Evolutionary conservation across 1,284 basidiomycete genomes (phyloP).

Genomic region (Papiliotrema nemorosa): DNA sequence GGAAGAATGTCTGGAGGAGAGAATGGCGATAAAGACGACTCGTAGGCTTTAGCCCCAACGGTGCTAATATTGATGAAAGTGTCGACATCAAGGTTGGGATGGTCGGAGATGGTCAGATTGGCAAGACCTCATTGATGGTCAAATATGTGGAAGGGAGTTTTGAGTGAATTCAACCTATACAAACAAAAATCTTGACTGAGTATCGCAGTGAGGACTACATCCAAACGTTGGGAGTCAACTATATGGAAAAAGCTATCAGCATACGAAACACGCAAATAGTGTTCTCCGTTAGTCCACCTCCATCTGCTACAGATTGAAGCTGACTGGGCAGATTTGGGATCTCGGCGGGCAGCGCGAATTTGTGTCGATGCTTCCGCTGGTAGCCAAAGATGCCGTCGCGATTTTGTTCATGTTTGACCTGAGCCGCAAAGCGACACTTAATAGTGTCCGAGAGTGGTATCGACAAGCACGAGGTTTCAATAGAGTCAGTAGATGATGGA

Average conservation of each 20-base stretch:
- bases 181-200: conserved; percentile 1
- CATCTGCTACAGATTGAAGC: too few relatives aligned
- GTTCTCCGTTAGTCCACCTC: conserved; percentile 64
- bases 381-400: conserved; percentile 97
- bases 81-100: conserved; percentile 97
- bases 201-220: conserved; percentile 82
- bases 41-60: not conserved
- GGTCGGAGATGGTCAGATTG: conserved; percentile 98
- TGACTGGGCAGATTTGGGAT: conserved; percentile 76
- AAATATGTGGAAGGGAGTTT: conserved; percentile 97
- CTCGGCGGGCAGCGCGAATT: conserved; percentile 96
- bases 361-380: conserved; percentile 96
- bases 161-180: conserved; percentile 53
- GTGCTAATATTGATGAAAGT: conserved; percentile 48
- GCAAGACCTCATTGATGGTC: conserved; percentile 97
- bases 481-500: conserved; percentile 60
- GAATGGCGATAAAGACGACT: conserved; percentile 30
- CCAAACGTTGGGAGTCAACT: conserved; percentile 98
- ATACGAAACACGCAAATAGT: conserved; percentile 97
- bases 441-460: conserved; percentile 99
- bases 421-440: conserved; percentile 91
- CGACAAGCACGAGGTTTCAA: conserved; percentile 96
- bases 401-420: conserved; percentile 99
- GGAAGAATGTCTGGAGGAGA: conserved; percentile 44
- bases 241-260: conserved; percentile 98